phyloP scores from a whole-genome alignment of 73 alveolate genomes.

The Stentor roeselii region DNA sequence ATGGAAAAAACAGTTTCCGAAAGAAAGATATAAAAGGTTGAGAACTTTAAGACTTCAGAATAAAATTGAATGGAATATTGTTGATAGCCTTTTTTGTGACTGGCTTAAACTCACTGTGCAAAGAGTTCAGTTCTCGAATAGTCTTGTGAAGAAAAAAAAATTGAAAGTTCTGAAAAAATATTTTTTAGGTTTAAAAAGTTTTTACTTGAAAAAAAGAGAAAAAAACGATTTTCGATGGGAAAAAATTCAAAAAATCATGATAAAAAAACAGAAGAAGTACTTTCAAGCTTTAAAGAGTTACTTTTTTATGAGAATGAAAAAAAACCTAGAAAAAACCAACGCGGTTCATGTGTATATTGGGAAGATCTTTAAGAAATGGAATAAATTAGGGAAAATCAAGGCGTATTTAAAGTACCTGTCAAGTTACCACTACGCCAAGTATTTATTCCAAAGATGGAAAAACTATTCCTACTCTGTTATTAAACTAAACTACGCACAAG shows the following conservation, averaged over 20 bases:
- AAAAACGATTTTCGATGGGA: background rate
- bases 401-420: background rate
- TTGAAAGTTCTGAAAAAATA: too few relatives aligned
- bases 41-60: background rate
- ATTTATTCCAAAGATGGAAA: background rate
- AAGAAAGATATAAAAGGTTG: background rate
- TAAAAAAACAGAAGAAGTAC: background rate
- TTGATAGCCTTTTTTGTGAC: background rate
- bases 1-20: background rate
- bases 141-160: background rate
- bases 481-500: background rate
- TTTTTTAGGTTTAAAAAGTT: background rate
- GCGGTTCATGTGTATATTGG: background rate
- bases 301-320: background rate
- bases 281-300: background rate
- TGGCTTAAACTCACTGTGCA: background rate
- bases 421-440: background rate
- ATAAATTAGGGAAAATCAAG: background rate
- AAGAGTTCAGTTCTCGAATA: background rate
- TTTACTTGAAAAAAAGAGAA: background rate
- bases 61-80: background rate
- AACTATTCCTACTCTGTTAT: background rate
- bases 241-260: background rate
- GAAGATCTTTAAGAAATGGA: background rate
- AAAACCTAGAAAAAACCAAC: too few relatives aligned